Conservation (phyloP, 148 eudicot genomes). For the Gaultheria prostrata region DNA sequence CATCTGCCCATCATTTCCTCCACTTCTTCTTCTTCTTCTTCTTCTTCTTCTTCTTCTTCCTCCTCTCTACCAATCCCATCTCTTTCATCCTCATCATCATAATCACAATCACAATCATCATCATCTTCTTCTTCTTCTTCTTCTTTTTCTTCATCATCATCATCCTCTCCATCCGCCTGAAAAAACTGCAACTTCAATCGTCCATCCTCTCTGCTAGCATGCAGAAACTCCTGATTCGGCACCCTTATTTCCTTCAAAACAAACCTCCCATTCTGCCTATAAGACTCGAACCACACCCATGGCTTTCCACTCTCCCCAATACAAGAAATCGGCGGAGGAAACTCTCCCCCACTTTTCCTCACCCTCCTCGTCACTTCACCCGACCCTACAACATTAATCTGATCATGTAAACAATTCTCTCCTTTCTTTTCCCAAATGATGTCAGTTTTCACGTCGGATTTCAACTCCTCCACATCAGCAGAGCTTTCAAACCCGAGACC, state of each 20-base stretch:
- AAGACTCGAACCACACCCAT: slow-evolving; percentile 60
- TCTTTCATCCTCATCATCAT: background rate
- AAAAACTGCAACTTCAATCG: slow-evolving; percentile 57
- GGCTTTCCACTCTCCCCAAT: slow-evolving; percentile 73
- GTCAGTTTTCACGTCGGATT: slow-evolving; percentile 1
- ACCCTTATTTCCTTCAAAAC: slow-evolving; percentile 61
- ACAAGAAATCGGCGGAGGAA: slow-evolving; percentile 86
- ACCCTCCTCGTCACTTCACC: slow-evolving; percentile 37
- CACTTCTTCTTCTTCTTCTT: background rate
- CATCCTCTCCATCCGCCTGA: slow-evolving; percentile 41
- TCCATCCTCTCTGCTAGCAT: slow-evolving; percentile 70
- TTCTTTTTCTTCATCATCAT: slow-evolving; percentile 23
- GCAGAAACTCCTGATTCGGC: slow-evolving; percentile 61
- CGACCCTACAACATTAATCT: background rate
- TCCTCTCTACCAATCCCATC: background rate
- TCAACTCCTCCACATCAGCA: slow-evolving; percentile 57
- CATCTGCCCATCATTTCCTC: background rate
- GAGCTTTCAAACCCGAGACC: slow-evolving; percentile 87
- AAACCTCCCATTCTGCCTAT: slow-evolving; percentile 65
- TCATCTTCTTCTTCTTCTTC: slow-evolving; percentile 25
- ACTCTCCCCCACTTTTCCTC: slow-evolving; percentile 29
- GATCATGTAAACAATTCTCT: slow-evolving; percentile 10
- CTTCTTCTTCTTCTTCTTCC: background rate
- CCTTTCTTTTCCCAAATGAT: background rate
- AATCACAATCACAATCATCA: background rate